Evolutionary conservation across 2,329 filamentous ascomycete species (phyloP).

Genomic region (Aspergillus viridinutans): DNA sequence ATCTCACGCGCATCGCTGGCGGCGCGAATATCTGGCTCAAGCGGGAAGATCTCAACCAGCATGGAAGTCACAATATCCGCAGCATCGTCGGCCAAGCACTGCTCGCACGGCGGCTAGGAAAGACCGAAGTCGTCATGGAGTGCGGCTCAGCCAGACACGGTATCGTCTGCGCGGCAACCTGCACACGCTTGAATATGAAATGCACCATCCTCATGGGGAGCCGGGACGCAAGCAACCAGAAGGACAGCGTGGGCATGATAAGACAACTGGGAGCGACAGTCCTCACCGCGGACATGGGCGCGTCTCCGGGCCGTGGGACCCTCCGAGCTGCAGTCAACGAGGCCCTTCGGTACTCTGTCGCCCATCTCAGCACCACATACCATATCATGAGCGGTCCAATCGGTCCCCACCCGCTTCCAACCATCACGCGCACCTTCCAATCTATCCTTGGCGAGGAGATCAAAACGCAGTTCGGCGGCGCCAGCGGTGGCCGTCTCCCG

Average conservation of each 20-base stretch:
- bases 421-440: slow-evolving; percentile 95
- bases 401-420: slow-evolving; percentile 92
- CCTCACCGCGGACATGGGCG: slow-evolving; percentile 80
- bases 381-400: slow-evolving; percentile 96
- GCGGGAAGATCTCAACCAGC: slow-evolving; percentile 20
- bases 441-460: slow-evolving; percentile 90
- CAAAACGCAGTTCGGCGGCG: slow-evolving; percentile 78
- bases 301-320: slow-evolving; percentile 49
- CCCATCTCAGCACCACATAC: slow-evolving; percentile 81
- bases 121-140: slow-evolving; percentile 92
- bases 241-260: slow-evolving; percentile 94
- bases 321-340: slow-evolving; percentile 86
- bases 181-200: slow-evolving; percentile 92
- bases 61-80: slow-evolving; percentile 21
- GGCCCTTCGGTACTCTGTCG: slow-evolving; percentile 85
- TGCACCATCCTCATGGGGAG: slow-evolving; percentile 97
- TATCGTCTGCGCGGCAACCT: slow-evolving; percentile 90
- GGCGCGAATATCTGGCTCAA: slow-evolving; percentile 25
- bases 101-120: slow-evolving; percentile 74
- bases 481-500: slow-evolving; percentile 71
- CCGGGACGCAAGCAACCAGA: slow-evolving; percentile 88
- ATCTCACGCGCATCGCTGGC: slow-evolving; percentile 13
- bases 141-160: slow-evolving; percentile 96
- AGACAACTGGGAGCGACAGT: slow-evolving; percentile 86
- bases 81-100: slow-evolving; percentile 60